A percentile compares a stretch with the other conserved stretches of the same genome.
Evolutionary conservation across 768 basidiomycete genomes (phyloP).

Genomic region (Exsudoporus frostii): DNA sequence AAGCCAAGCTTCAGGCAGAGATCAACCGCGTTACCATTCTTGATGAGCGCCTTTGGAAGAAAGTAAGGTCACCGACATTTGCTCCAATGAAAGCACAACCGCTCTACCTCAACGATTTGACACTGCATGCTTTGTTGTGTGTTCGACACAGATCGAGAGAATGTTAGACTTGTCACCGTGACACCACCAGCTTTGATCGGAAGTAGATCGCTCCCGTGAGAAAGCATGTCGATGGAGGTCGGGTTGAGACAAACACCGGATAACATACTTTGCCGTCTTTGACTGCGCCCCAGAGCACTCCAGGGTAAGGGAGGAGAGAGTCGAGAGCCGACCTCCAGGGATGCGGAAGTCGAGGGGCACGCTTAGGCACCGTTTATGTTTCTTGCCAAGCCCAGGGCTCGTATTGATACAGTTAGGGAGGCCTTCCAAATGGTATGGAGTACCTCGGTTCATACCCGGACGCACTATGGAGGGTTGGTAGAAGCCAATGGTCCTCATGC

Average conservation of each 20-base stretch:
- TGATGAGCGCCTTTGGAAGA: background rate
- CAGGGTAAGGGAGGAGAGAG: background rate
- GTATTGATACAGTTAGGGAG: background rate
- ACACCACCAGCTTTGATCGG: background rate
- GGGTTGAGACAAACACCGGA: background rate
- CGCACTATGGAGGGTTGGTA: background rate
- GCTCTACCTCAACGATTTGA: background rate
- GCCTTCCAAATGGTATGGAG: background rate
- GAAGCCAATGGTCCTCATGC: background rate
- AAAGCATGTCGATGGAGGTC: background rate
- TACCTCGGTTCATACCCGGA: background rate
- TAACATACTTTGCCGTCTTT: background rate
- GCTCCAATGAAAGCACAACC: background rate
- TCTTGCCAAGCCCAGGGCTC: too few species aligned
- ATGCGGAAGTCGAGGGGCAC: background rate
- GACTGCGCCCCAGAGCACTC: background rate
- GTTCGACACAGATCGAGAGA: too few species aligned
- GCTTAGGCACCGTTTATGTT: background rate
- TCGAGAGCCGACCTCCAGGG: background rate
- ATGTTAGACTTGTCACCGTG: background rate
- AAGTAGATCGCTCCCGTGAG: background rate
- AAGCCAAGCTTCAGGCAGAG: background rate
- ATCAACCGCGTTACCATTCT: background rate
- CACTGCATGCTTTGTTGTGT: background rate
- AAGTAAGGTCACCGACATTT: background rate